phyloP scores from a whole-genome alignment of 164 flowering plant genomes.

The Hamamelis virginiana region DNA sequence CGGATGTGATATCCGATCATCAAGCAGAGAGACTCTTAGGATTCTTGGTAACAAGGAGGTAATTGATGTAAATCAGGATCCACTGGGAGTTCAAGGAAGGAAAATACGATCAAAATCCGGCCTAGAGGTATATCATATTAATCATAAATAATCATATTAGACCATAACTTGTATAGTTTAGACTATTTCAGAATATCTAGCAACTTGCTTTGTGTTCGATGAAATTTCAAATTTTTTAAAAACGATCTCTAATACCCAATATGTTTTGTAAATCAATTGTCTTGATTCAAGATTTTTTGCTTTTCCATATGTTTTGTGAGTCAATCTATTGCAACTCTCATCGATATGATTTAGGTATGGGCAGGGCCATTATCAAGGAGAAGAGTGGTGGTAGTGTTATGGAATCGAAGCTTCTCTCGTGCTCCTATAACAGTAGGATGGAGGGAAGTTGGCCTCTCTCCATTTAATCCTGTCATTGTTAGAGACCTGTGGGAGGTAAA shows the following conservation, averaged over 20 bases:
- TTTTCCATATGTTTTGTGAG: too few species aligned
- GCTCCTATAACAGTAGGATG: slow-evolving; percentile 41
- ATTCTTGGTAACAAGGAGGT: slow-evolving; percentile 51
- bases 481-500: slow-evolving; percentile 48
- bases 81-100: slow-evolving; percentile 46
- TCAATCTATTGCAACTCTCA: too few species aligned
- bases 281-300: background rate
- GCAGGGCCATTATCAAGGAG: slow-evolving; percentile 39
- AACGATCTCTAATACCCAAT: background rate
- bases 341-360: slow-evolving; percentile 41
- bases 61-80: slow-evolving; percentile 50
- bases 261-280: background rate
- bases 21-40: slow-evolving; percentile 31
- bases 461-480: slow-evolving; percentile 22
- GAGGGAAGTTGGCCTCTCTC: slow-evolving; percentile 42
- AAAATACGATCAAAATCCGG: slow-evolving; percentile 35
- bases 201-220: background rate
- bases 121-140: slow-evolving; percentile 31
- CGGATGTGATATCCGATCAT: slow-evolving; percentile 45
- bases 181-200: background rate
- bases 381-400: slow-evolving; percentile 44
- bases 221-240: background rate
- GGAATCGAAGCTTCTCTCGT: slow-evolving; percentile 39
- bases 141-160: too few species aligned
- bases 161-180: too few species aligned